Percentiles rank a stretch among this genome's conserved stretches.
phyloP scores from a whole-genome alignment of 2,329 filamentous ascomycete genomes.

The Xylariaceae sp. region DNA sequence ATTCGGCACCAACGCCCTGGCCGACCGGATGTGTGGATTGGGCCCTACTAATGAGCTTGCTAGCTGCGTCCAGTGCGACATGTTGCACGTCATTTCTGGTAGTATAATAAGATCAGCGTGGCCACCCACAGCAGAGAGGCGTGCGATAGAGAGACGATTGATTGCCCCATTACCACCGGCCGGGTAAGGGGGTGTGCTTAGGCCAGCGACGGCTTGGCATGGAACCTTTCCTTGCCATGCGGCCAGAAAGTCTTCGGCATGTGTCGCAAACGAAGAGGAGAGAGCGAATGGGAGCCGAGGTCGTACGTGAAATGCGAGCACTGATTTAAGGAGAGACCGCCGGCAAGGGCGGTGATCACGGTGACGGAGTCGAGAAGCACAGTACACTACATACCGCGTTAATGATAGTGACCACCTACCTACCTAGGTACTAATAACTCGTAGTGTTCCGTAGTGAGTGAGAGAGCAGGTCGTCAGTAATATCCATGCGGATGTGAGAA shows the following conservation, averaged over 20 bases:
- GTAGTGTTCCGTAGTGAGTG: no score
- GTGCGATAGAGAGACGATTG: conserved; percentile 3
- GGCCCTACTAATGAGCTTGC: conserved; percentile 21
- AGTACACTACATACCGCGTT: neutral
- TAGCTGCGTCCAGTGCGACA: conserved; percentile 16
- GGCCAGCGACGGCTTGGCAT: neutral
- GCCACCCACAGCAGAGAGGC: conserved; percentile 14
- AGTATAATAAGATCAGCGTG: conserved; percentile 26
- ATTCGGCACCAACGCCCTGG: conserved; percentile 24
- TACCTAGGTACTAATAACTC: no score
- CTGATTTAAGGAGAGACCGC: neutral
- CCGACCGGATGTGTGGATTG: conserved; percentile 21
- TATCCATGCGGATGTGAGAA: no score
- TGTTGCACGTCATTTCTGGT: conserved; percentile 23
- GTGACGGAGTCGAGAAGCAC: neutral
- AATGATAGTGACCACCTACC: no score
- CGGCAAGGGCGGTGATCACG: neutral
- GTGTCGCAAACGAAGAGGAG: neutral
- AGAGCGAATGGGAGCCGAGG: neutral
- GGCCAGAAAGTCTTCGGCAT: neutral
- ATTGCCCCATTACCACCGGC: neutral
- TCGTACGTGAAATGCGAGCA: neutral
- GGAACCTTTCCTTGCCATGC: neutral
- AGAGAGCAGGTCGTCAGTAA: no score
- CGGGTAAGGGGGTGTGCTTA: neutral